phyloP scores from a whole-genome alignment of 371 early-diverging fungal genomes.

The Rhizopus arrhizus region DNA sequence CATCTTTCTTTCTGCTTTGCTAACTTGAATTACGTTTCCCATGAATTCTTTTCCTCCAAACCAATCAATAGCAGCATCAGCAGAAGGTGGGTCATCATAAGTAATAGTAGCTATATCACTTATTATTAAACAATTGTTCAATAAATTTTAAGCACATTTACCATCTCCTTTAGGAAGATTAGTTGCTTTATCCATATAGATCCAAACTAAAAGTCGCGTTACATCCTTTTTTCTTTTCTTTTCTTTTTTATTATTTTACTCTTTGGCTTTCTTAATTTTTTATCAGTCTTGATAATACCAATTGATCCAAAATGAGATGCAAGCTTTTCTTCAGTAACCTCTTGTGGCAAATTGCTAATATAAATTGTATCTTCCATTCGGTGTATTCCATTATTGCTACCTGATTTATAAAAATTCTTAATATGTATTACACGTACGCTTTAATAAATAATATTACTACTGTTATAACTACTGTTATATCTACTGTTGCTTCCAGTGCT shows the following conservation, averaged over 20 bases:
- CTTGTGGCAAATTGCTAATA: constrained; percentile 60
- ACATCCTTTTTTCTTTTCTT: not conserved
- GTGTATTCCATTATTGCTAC: constrained; percentile 33
- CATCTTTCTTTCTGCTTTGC: constrained; percentile 65
- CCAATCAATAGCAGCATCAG: constrained; percentile 73
- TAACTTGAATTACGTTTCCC: constrained; percentile 61
- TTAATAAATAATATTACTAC: not conserved
- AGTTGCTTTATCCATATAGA: constrained; percentile 65
- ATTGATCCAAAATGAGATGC: constrained; percentile 66
- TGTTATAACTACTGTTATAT: not conserved
- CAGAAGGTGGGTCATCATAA: constrained; percentile 72
- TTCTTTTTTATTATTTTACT: constrained; percentile 33
- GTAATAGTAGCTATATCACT: constrained; percentile 62
- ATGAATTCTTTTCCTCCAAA: constrained; percentile 65
- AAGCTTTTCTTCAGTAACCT: constrained; percentile 63
- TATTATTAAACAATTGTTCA: not conserved
- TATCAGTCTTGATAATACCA: constrained; percentile 75
- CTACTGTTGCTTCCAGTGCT: not conserved
- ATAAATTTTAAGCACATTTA: constrained; percentile 18
- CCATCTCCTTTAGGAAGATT: constrained; percentile 74
- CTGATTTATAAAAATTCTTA: not conserved
- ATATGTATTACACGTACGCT: not conserved
- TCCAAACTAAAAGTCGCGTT: constrained; percentile 55
- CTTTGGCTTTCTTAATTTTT: constrained; percentile 61
- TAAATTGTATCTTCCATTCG: constrained; percentile 69